Conservation (phyloP, 768 basidiomycete genomes). For the Phlegmacium glaucopus region DNA sequence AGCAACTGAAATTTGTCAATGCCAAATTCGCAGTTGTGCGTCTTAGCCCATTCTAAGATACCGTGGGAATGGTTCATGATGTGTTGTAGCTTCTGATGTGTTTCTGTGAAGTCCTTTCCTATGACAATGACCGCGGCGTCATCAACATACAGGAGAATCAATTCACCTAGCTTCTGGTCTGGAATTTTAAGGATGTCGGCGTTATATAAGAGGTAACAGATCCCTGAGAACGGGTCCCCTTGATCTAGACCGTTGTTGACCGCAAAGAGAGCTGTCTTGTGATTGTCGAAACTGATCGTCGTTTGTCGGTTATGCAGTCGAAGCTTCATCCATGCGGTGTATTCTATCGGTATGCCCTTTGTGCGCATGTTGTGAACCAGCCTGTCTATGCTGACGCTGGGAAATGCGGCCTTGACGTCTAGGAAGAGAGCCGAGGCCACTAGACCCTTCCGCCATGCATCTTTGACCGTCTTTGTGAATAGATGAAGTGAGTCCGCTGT, state of each 20-base stretch:
- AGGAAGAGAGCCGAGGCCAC: constrained; percentile 21
- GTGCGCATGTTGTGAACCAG: constrained; percentile 25
- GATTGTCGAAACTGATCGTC: too few species aligned
- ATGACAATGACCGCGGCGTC: constrained; percentile 21
- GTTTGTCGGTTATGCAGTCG: constrained; percentile 3
- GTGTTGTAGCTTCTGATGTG: not conserved
- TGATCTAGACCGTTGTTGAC: too few species aligned
- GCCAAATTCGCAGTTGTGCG: constrained; percentile 9
- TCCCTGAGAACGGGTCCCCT: constrained; percentile 6
- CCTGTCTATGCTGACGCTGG: constrained; percentile 17
- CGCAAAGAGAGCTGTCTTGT: too few species aligned
- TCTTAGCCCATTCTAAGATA: constrained; percentile 7
- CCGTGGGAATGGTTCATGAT: constrained; percentile 6
- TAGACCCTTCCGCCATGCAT: constrained; percentile 27
- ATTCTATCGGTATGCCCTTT: constrained; percentile 17
- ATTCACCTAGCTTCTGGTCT: not conserved
- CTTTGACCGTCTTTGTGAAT: constrained; percentile 28
- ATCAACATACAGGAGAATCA: constrained; percentile 23
- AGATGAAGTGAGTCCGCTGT: constrained; percentile 29
- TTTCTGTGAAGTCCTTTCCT: constrained; percentile 6
- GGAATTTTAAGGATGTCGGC: constrained; percentile 14
- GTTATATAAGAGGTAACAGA: constrained; percentile 25
- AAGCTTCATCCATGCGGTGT: constrained; percentile 11
- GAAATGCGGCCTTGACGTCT: constrained; percentile 38
- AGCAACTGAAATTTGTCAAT: constrained; percentile 10